Evolutionary conservation across 352 stramenopile species (phyloP), one percentile per base, ranked within the genome.

Genomic region (Pythium myriotylum): DNA sequence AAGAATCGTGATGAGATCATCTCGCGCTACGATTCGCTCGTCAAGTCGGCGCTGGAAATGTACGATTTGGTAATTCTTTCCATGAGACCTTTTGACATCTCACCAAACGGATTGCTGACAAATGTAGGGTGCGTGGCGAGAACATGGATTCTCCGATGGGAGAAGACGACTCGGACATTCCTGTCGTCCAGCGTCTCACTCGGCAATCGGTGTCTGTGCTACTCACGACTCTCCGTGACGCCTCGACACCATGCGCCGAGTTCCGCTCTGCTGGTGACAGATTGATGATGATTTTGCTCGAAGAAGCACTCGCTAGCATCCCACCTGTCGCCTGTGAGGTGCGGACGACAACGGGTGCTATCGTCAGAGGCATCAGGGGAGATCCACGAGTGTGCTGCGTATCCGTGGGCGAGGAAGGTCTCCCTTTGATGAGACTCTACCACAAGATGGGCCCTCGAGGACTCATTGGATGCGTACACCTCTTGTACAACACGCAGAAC

Each of bases 1-100:
- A 91, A 91, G 62, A 91, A 89, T 50, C 76, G 74, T 40, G 73
- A 78, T 7, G 79, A 87, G 65, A 88, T 89, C 65, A 65, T 91
- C n/a, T 76, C 77, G 19, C 79, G 81, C 27, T 88, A 82, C 67
- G 79, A 88, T 17, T 53, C 77, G 60, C 59, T 88, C 27, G 62
- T 84, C n/a, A 67, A 84, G 48, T 84, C 78, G 2, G 72, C 74
- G 17, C 68, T 82, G 29, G 74, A 85, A 58, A 74, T 81, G 80
- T 87, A 71, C 45, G 76, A 72, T 6, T 40, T 5, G 3, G 2
- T 41, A n/a, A n/a, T 8, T 23, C 29, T 26, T 10, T 48, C 23
- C 24, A 46, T 45, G n/a, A 29, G 27, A 54, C 27, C 26, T n/a
- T n/a, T n/a, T n/a, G n/a, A n/a, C n/a, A n/a, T n/a, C n/a, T n/a